Evolutionary conservation across 306 rosid species (phyloP), one percentile per base, ranked within the genome.

Genomic region (Datisca glomerata): DNA sequence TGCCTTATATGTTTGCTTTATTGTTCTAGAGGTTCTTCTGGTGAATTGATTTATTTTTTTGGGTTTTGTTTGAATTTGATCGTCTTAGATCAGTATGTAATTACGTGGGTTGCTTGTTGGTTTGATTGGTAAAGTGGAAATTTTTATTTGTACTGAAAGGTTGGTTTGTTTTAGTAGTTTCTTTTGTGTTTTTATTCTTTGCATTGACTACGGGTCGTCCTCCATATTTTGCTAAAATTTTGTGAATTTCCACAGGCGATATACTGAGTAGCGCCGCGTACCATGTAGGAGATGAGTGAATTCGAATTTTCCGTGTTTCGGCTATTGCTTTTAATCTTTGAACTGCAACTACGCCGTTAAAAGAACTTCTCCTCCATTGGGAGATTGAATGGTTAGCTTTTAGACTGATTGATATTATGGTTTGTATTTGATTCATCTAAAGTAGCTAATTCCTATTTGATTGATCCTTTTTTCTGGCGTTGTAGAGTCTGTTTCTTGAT

Each of bases 1-100:
- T 7, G 20, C 21, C 34, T 28, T 53, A 74, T 60, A 10, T 17
- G 49, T 9, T 25, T 56, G 41, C 16, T 42, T 24, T 6, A 7
- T 46, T 10, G n/a, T n/a, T n/a, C n/a, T n/a, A n/a, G n/a, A n/a
- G n/a, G n/a, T n/a, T n/a, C n/a, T n/a, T n/a, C n/a, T n/a, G n/a
- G n/a, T n/a, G n/a, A n/a, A 24, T 43, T 37, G 16, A 38, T 20
- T 17, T 57, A 3, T 5, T 24, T 34, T 39, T 13, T 23, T 31
- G 35, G 27, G 33, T 59, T 59, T 16, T 19, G 8, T 20, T n/a
- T 24, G 14, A 34, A 31, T 12, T 2, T 34, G 17, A 34, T 14
- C 4, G 23, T 19, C 24, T 8, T 18, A 11, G n/a, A n/a, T n/a
- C n/a, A n/a, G n/a, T n/a, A 40, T 40, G 18, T 19, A 18, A 40